Evolutionary conservation across 1,284 basidiomycete genomes (phyloP), one percentile per base, ranked within the genome.

Genomic region (Austropuccinia psidii): DNA sequence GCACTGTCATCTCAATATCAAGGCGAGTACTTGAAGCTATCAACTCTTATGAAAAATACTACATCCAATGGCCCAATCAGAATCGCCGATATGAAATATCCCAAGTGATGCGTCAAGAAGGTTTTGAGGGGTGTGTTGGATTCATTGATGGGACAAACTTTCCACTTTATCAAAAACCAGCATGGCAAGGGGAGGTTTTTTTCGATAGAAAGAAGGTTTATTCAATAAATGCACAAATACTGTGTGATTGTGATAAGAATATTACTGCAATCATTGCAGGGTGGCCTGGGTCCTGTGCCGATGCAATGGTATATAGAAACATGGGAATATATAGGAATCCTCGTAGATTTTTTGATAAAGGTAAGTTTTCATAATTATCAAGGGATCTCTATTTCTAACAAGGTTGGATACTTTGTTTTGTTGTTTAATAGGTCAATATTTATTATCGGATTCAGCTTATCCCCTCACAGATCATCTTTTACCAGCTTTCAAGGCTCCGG

Each of bases 211-310:
- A 67, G 29, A 27, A 67, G 15, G 7, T n/a, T 4, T 67, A 67
- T 21, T 55, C 65, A 67, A 39, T 67, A 27, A 68, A 58, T n/a
- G 33, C n/a, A 29, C 50, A 68, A 31, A 41, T 55, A 15, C 8
- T 57, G 27, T 68, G 52, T 57, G 66, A 68, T 29, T 68, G 65
- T 41, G 65, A 68, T 41, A 43, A 54, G 37, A 21, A 17, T 29
- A 57, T 68, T 29, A 68, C 52, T 39, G 15, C 47, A 24, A 31
- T 68, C 27, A 15, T 54, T 33, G 37, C 66, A 8, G 52, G 66
- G 8, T 68, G 66, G 66, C 66, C 66, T 8, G 54, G 54, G 13
- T 69, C 55, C n/a, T 69, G 54, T 49, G 33, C 37, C 41, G 21
- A 19, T n/a, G n/a, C n/a, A n/a, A n/a, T n/a, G n/a, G n/a, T n/a